Base-by-base conservation (phyloP, 345 rosid genomes). In the Mangifera indica region DNA sequence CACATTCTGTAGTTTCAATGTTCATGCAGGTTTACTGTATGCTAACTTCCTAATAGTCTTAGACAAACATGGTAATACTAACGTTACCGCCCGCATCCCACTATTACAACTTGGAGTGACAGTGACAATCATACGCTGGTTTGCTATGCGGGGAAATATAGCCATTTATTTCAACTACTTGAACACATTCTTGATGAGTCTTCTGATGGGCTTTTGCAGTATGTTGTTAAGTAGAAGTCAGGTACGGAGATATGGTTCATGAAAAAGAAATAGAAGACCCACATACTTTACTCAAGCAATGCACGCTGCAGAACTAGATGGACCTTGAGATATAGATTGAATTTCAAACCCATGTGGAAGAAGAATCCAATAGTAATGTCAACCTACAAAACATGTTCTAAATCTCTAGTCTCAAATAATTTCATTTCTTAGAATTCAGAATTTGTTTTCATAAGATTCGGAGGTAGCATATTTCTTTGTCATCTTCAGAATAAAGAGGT, bases 161-260 rank as follows among this genome's bases (percentile, higher is more conserved):
- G 93, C 86, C 26, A 74, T 84, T 57, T 87, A 87, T 70, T 85
- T 66, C 85, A 82, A 72, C 85, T 89, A 9, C 89, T 74, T 56
- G 88, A 81, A 66, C 87, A 72, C 14, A 81, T 74, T 79, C 81
- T 87, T 0, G 93, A 87, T 4, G 93, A 83, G 77, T 75, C 91
- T 15, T 71, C 75, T 24, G 88, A 89, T 53, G 87, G 93, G 25
- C 79, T 54, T 70, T 29, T 89, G 77, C 89, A 79, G 46, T 89
- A 84, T 26, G 91, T 89, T 56, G 73, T 85, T 84, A 89, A 88
- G 74, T 76, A 69, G 54, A 81, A 76, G 62, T 65, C 81, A 0
- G 80, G 78, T 9, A 58, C 82, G 82, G 82, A 87, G 81, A 80
- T 89, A 73, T 89, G 88, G 83, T 81, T 76, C 88, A 85, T 55